Percentiles rank a stretch among this genome's conserved stretches.
phyloP scores from a whole-genome alignment of 441 rosid genomes.

The Bruguiera hainesii region DNA sequence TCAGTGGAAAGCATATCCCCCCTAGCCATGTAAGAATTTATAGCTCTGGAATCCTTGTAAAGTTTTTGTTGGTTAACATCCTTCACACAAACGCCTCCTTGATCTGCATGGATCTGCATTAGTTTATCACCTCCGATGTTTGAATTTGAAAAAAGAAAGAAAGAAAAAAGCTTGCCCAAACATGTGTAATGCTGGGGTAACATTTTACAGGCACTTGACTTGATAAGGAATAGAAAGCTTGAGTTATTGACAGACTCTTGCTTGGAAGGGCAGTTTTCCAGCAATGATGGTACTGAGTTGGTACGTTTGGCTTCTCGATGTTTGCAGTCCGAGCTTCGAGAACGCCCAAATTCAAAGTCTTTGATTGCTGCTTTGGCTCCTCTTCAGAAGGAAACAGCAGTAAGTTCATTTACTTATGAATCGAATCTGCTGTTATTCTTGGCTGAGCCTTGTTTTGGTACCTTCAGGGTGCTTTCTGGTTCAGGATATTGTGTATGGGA shows the following conservation, averaged over 20 bases:
- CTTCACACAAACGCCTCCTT: no score
- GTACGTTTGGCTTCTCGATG: constrained; percentile 90
- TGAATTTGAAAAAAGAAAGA: not conserved
- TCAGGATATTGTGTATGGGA: no score
- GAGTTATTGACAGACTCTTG: constrained; percentile 87
- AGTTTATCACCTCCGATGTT: not conserved
- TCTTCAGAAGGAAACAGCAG: constrained; percentile 85
- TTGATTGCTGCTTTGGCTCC: constrained; percentile 71
- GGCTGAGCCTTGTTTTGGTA: no score
- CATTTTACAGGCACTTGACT: constrained; percentile 74
- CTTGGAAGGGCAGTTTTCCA: constrained; percentile 82
- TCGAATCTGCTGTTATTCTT: no score
- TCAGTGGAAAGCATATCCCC: constrained; percentile 94
- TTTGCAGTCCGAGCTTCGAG: constrained; percentile 87
- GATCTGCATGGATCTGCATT: not conserved
- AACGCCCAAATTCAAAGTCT: constrained; percentile 76
- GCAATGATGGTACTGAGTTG: constrained; percentile 81
- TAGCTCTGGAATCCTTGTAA: not conserved
- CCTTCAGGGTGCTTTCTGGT: no score
- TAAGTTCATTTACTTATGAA: constrained; percentile 11
- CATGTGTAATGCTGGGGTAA: constrained; percentile 13
- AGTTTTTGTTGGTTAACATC: no score
- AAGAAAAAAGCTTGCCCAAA: not conserved
- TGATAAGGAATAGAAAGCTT: constrained; percentile 82
- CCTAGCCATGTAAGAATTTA: constrained; percentile 76